A percentile compares a stretch with the other conserved stretches of the same genome.
Evolutionary conservation across 23 red algal species (phyloP).

Genomic region (Gracilaria vermiculophylla): DNA sequence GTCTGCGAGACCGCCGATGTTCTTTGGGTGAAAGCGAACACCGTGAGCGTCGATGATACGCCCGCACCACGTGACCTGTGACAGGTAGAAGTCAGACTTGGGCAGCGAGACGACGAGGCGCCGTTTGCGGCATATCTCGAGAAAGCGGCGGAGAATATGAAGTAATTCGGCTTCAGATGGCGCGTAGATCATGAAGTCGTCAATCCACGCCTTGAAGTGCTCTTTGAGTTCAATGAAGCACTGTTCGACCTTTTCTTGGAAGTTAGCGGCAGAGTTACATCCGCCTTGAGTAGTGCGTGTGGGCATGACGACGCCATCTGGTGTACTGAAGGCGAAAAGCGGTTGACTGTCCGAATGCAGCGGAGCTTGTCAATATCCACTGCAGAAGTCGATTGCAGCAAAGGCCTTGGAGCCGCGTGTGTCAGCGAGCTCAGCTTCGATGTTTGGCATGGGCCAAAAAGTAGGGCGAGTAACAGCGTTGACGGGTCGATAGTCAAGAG

Average conservation of each 20-base stretch:
- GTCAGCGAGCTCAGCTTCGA: slow-evolving; percentile 1
- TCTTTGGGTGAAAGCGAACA: slow-evolving; percentile 4
- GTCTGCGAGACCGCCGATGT: background rate
- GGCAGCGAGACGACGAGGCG: background rate
- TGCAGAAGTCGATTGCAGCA: background rate
- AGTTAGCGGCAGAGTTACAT: background rate
- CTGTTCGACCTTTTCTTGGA: slow-evolving; percentile 7
- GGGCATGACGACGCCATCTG: background rate
- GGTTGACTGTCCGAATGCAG: background rate
- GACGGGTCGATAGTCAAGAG: slow-evolving; percentile 19
- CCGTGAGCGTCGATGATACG: slow-evolving; percentile 28
- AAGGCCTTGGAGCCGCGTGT: background rate
- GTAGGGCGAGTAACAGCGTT: too few relatives aligned
- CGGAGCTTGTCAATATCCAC: slow-evolving; percentile 19
- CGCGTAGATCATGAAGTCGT: slow-evolving; percentile 27
- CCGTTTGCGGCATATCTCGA: slow-evolving; percentile 16
- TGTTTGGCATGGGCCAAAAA: slow-evolving; percentile 21
- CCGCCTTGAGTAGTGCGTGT: background rate
- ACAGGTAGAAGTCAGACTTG: slow-evolving; percentile 35
- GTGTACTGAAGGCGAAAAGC: background rate
- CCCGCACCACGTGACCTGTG: slow-evolving; percentile 21
- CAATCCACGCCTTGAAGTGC: slow-evolving; percentile 19
- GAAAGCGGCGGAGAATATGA: slow-evolving; percentile 6
- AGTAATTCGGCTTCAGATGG: background rate
- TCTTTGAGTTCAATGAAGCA: slow-evolving; percentile 11